Evolutionary conservation across 805 yeast genomes (phyloP).

Genomic region (Metschnikowia continentalis): DNA sequence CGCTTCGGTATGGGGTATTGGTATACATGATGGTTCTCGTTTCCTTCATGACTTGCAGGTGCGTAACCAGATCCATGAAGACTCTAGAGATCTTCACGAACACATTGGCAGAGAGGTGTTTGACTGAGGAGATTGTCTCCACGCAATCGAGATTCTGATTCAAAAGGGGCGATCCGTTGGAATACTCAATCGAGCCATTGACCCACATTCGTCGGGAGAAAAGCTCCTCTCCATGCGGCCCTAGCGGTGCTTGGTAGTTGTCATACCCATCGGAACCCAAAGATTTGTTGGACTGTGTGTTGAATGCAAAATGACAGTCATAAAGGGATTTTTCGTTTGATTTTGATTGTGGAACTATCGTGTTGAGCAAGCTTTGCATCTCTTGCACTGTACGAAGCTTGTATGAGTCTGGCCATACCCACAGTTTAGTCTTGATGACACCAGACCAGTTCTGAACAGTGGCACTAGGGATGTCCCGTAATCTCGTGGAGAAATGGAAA

Average conservation of each 20-base stretch:
- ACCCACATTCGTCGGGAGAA: conserved; percentile 76
- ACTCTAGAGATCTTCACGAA: conserved; percentile 56
- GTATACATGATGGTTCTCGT: conserved; percentile 61
- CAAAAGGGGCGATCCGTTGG: conserved; percentile 27
- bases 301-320: conserved; percentile 67
- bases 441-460: not conserved
- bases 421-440: conserved; percentile 4
- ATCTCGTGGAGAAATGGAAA: not conserved
- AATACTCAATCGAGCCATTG: conserved; percentile 53
- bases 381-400: conserved; percentile 8
- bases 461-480: not conserved
- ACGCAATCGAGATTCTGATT: conserved; percentile 41
- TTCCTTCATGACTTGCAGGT: conserved; percentile 39
- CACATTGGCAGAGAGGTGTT: conserved; percentile 31
- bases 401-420: conserved; percentile 15
- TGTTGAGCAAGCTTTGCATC: conserved; percentile 7
- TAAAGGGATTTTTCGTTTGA: conserved; percentile 1
- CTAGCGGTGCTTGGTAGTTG: conserved; percentile 63
- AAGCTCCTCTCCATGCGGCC: conserved; percentile 17
- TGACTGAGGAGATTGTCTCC: conserved; percentile 48
- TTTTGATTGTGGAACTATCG: conserved; percentile 1
- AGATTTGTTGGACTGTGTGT: conserved; percentile 50
- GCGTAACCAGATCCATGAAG: conserved; percentile 26
- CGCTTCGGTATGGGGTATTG: conserved; percentile 26
- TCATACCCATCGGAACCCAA: conserved; percentile 78